phyloP scores from a whole-genome alignment of 805 yeast genomes.

The Tetrapisispora namnaoensis region DNA sequence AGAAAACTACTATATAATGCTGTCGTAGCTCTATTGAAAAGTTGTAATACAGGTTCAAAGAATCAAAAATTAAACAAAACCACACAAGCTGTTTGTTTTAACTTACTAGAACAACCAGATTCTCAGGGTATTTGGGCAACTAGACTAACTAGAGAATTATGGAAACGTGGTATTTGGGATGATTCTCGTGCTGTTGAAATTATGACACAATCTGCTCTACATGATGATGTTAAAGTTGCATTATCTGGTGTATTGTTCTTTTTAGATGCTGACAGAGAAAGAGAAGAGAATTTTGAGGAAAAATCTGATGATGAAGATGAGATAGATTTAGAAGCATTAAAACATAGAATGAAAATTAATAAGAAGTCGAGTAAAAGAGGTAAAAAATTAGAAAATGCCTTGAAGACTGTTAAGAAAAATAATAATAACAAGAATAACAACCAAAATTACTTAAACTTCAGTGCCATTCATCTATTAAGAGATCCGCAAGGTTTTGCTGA shows the following conservation, averaged over 20 bases:
- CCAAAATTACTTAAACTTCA: slow-evolving; percentile 61
- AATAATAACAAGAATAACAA: slow-evolving; percentile 46
- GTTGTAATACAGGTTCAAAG: slow-evolving; percentile 79
- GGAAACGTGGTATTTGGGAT: slow-evolving; percentile 99
- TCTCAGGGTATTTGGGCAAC: slow-evolving; percentile 94
- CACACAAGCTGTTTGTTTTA: slow-evolving; percentile 87
- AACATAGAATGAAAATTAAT: slow-evolving; percentile 74
- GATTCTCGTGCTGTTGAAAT: slow-evolving; percentile 95
- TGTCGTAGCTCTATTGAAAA: slow-evolving; percentile 65
- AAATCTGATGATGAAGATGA: slow-evolving; percentile 59
- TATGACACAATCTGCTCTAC: slow-evolving; percentile 92
- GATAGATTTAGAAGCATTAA: slow-evolving; percentile 60
- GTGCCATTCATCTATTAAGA: slow-evolving; percentile 86
- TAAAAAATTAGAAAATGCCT: slow-evolving; percentile 68
- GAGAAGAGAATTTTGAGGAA: slow-evolving; percentile 69
- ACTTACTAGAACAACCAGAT: slow-evolving; percentile 67
- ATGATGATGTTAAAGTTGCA: slow-evolving; percentile 77
- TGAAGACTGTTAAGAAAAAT: slow-evolving; percentile 59
- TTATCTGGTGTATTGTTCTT: slow-evolving; percentile 86
- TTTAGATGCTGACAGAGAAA: slow-evolving; percentile 79
- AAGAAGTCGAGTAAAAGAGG: slow-evolving; percentile 75
- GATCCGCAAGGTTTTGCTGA: slow-evolving; percentile 99
- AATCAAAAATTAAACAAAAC: slow-evolving; percentile 83
- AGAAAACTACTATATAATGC: slow-evolving; percentile 77
- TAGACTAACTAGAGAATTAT: slow-evolving; percentile 83